Percentiles rank a stretch among this genome's conserved stretches.
phyloP scores from a whole-genome alignment of 331 rosid species.

The Quercus phellos region DNA sequence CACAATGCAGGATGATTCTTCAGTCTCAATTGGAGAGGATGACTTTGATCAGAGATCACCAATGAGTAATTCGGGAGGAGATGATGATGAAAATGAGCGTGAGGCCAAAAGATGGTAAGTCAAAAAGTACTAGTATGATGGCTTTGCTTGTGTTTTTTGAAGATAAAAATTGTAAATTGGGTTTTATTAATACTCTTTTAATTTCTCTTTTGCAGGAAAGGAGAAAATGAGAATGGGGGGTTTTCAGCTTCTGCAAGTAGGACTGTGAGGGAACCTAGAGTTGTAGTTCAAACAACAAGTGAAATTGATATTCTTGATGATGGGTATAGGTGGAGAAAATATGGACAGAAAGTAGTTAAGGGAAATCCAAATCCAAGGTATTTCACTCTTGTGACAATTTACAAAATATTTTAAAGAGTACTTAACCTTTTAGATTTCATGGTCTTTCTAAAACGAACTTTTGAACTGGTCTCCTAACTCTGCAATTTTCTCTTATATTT shows the following conservation, averaged over 20 bases:
- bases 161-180: neutral
- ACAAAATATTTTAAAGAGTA: neutral
- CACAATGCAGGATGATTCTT: slow-evolving; percentile 70
- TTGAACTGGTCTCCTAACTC: neutral
- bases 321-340: slow-evolving; percentile 96
- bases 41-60: slow-evolving; percentile 70
- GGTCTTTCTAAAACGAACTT: neutral
- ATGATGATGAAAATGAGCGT: slow-evolving; percentile 53
- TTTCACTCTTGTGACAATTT: neutral
- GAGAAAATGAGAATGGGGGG: slow-evolving; percentile 58
- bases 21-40: slow-evolving; percentile 75
- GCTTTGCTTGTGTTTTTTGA: neutral
- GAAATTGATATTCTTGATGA: slow-evolving; percentile 95
- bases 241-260: slow-evolving; percentile 50
- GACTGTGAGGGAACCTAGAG: slow-evolving; percentile 90
- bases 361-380: slow-evolving; percentile 99
- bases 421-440: no score
- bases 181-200: neutral
- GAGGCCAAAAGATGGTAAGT: slow-evolving; percentile 86
- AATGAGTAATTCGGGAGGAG: slow-evolving; percentile 49
- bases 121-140: neutral
- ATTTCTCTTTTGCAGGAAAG: slow-evolving; percentile 56
- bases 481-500: slow-evolving; percentile 17
- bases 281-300: slow-evolving; percentile 94
- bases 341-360: slow-evolving; percentile 98